Evolutionary conservation across 169 alveolate species (phyloP).

Genomic region (Plasmodium coatneyi): DNA sequence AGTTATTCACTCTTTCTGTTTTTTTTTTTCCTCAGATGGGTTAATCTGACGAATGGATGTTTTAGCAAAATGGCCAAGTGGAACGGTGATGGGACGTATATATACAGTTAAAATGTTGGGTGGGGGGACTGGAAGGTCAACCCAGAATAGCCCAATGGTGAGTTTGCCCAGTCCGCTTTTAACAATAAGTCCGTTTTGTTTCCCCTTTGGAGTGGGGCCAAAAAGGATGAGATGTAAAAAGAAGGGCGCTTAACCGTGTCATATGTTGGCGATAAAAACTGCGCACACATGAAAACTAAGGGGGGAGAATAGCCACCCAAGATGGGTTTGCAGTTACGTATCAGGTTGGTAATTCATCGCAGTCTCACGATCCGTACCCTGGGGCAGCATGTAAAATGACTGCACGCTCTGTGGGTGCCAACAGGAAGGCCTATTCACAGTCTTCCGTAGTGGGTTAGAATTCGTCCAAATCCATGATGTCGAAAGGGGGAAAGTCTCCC

Average conservation of each 20-base stretch:
- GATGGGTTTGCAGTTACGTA: not conserved
- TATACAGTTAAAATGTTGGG: not conserved
- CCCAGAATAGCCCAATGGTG: not conserved
- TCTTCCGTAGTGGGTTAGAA: not conserved
- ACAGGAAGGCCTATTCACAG: not conserved
- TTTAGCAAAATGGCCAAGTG: not conserved
- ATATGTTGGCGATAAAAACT: not conserved
- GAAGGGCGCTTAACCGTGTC: not conserved
- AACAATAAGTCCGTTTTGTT: not conserved
- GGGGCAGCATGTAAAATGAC: not conserved
- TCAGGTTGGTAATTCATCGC: not conserved
- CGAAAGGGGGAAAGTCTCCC: slow-evolving; percentile 92
- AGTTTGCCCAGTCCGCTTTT: not conserved
- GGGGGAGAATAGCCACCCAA: not conserved
- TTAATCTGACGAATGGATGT: not conserved
- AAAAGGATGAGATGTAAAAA: not conserved
- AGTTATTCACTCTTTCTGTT: not conserved
- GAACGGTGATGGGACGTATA: not conserved
- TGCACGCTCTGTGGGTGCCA: not conserved
- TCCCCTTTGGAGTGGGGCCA: not conserved
- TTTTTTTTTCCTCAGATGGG: not conserved
- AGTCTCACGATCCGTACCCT: not conserved
- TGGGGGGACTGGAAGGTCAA: not conserved
- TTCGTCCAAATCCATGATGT: slow-evolving; percentile 88
- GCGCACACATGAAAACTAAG: not conserved